These are phyloP conservation scores for Colletotrichum sojae DNA, from an alignment of 2,329 filamentous ascomycete genomes.

Conservation along the genomic window DNA sequence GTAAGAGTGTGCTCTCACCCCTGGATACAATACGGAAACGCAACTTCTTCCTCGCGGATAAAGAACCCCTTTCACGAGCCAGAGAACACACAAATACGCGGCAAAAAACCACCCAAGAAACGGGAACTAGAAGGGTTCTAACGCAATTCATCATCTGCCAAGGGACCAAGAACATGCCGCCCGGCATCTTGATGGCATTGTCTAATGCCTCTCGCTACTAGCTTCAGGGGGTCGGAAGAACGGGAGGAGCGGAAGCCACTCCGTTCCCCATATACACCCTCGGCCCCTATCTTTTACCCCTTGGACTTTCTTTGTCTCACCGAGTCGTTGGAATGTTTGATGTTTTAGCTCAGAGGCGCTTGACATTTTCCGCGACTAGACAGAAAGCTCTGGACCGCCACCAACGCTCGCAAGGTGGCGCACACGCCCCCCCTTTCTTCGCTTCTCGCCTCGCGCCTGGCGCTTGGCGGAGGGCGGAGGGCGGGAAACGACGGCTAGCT, in stretches of 20 bases:
- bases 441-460: no score
- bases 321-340: conserved; percentile 23
- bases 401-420: not conserved
- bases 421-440: no score
- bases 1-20: not conserved
- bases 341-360: conserved; percentile 18
- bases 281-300: not conserved
- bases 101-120: not conserved
- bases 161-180: not conserved
- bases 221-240: conserved; percentile 2
- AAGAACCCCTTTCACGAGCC: not conserved
- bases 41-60: not conserved
- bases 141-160: not conserved
- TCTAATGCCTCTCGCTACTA: not conserved
- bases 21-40: not conserved
- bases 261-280: not conserved
- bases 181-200: not conserved
- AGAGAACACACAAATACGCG: not conserved
- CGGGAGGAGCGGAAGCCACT: not conserved
- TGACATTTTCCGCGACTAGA: not conserved
- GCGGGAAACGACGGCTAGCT: no score
- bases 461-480: no score
- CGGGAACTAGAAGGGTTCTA: conserved; percentile 11
- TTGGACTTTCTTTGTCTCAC: not conserved
- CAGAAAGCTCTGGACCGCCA: conserved; percentile 13